phyloP scores from a whole-genome alignment of 768 basidiomycete species.

The Leccinellum albellum region DNA sequence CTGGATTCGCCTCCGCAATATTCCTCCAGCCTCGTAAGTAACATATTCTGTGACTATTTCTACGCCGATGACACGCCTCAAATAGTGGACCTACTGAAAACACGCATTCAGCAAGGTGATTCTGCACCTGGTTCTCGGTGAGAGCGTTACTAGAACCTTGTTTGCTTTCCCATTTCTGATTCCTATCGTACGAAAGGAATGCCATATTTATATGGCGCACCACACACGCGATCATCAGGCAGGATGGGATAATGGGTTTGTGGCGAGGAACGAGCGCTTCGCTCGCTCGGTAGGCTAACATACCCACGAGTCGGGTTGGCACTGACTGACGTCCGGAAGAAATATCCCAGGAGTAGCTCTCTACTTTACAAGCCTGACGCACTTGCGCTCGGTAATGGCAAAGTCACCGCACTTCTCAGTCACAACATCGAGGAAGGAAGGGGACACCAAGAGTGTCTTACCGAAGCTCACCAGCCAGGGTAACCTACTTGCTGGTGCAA shows the following conservation, averaged over 20 bases:
- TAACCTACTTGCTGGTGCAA: conserved; percentile 83
- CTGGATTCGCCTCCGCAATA: conserved; percentile 73
- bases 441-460: conserved; percentile 47
- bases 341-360: conserved; percentile 92
- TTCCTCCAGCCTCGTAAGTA: conserved; percentile 72
- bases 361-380: conserved; percentile 85
- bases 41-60: background rate
- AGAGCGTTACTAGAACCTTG: conserved; percentile 8
- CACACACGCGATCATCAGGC: conserved; percentile 52
- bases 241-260: conserved; percentile 65
- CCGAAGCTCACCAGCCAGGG: conserved; percentile 72
- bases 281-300: conserved; percentile 52
- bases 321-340: conserved; percentile 36
- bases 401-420: conserved; percentile 64
- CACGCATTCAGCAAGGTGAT: conserved; percentile 84
- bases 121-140: conserved; percentile 38
- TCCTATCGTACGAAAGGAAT: conserved; percentile 24
- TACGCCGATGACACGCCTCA: background rate
- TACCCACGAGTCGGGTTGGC: background rate
- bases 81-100: conserved; percentile 86
- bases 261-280: conserved; percentile 90
- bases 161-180: background rate
- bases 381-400: conserved; percentile 75
- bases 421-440: conserved; percentile 14
- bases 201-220: conserved; percentile 46